Conservation (phyloP, 192 early-diverging fungal genomes). For the Podila horticola region DNA sequence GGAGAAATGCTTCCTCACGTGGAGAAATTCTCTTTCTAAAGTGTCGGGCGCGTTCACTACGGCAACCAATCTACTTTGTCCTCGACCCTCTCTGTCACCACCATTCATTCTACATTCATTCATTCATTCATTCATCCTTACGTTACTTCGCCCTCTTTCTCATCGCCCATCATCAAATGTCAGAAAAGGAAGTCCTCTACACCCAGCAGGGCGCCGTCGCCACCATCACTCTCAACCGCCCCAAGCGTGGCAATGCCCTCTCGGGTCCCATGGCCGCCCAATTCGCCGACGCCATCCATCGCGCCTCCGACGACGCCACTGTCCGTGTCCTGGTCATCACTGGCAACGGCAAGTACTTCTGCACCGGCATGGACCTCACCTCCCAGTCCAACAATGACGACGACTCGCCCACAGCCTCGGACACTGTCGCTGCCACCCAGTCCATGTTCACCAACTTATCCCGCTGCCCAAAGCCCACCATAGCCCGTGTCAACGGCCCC, state of each 20-base stretch:
- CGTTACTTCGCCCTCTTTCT: neutral
- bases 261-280: conserved; percentile 54
- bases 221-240: conserved; percentile 64
- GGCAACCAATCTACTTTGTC: neutral
- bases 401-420: conserved; percentile 19
- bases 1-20: conserved; percentile 16
- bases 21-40: neutral
- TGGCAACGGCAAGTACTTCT: conserved; percentile 71
- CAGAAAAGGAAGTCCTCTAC: conserved; percentile 48
- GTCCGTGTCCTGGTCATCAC: conserved; percentile 68
- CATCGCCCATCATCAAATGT: conserved; percentile 17
- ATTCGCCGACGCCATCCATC: conserved; percentile 53
- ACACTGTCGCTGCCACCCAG: conserved; percentile 47
- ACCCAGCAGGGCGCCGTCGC: conserved; percentile 45
- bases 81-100: neutral
- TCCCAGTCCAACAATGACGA: conserved; percentile 22
- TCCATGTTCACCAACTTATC: conserved; percentile 58
- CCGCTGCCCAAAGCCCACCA: conserved; percentile 58
- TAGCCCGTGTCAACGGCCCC: conserved; percentile 71
- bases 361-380: conserved; percentile 71
- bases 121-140: neutral
- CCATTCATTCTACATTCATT: neutral
- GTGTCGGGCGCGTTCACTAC: neutral
- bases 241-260: conserved; percentile 65
- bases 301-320: conserved; percentile 53